Conservation (phyloP, 306 rosid species). For the Trifolium dubium region DNA sequence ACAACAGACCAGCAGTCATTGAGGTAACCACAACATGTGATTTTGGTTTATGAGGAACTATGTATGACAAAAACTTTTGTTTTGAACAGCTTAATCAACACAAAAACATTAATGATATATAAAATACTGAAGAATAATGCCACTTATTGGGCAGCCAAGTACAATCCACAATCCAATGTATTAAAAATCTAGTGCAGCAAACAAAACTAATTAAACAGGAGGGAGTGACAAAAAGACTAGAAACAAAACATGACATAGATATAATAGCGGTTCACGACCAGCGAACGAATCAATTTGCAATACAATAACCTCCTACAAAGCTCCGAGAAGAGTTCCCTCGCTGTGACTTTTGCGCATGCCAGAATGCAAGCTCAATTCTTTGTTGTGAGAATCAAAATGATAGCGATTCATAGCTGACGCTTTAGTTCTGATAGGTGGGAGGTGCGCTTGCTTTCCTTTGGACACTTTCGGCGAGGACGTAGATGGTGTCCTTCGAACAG, state of each 20-base stretch:
- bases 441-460: slow-evolving; percentile 56
- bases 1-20: background rate
- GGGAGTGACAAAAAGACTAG: background rate
- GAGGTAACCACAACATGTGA: slow-evolving; percentile 5
- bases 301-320: slow-evolving; percentile 52
- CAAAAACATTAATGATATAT: slow-evolving; percentile 10
- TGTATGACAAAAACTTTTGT: background rate
- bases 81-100: slow-evolving; percentile 14
- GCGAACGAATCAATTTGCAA: slow-evolving; percentile 9
- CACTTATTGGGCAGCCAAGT: slow-evolving; percentile 34
- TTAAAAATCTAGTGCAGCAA: slow-evolving; percentile 19
- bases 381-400: slow-evolving; percentile 50
- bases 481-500: slow-evolving; percentile 52
- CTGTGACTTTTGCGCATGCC: slow-evolving; percentile 80
- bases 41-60: background rate
- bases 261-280: slow-evolving; percentile 1
- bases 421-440: slow-evolving; percentile 67
- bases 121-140: slow-evolving; percentile 19
- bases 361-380: slow-evolving; percentile 38
- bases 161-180: slow-evolving; percentile 36
- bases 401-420: slow-evolving; percentile 46
- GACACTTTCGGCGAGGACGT: slow-evolving; percentile 51
- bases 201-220: background rate
- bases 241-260: background rate
- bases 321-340: slow-evolving; percentile 71